Conservation (phyloP, 2,329 filamentous ascomycete species). For the Ceratocystiopsis sp. region DNA sequence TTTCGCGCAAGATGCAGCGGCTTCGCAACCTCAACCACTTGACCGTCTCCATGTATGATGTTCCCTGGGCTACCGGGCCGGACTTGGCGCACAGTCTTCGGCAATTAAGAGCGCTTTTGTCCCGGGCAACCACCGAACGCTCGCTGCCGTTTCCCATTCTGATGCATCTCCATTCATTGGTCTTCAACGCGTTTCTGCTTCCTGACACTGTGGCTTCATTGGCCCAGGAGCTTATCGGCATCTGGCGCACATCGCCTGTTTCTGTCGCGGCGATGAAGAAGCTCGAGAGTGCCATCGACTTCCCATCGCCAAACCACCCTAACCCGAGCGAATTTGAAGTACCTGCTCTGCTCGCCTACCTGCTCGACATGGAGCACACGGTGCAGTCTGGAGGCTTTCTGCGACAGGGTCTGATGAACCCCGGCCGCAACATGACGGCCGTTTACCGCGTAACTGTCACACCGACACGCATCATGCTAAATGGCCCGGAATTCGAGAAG, state of each 20-base stretch:
- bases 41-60: constrained; percentile 11
- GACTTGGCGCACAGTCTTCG: background rate
- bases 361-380: constrained; percentile 24
- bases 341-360: constrained; percentile 20
- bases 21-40: constrained; percentile 14
- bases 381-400: constrained; percentile 4
- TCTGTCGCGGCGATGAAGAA: constrained; percentile 36
- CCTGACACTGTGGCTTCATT: constrained; percentile 33
- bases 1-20: constrained; percentile 14
- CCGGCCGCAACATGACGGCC: constrained; percentile 25
- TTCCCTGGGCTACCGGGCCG: background rate
- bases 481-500: constrained; percentile 47
- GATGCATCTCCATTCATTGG: constrained; percentile 47
- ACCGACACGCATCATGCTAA: constrained; percentile 37
- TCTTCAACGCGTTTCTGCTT: constrained; percentile 43
- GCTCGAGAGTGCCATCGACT: constrained; percentile 34
- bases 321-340: constrained; percentile 25
- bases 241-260: constrained; percentile 20
- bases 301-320: constrained; percentile 29
- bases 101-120: constrained; percentile 12
- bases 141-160: constrained; percentile 33
- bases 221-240: constrained; percentile 22
- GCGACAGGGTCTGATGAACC: constrained; percentile 9
- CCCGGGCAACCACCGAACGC: constrained; percentile 14
- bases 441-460: constrained; percentile 42